A percentile compares a stretch with the other conserved stretches of the same genome.
phyloP scores from a whole-genome alignment of 2,329 filamentous ascomycete genomes.

The Didymella pomorum region DNA sequence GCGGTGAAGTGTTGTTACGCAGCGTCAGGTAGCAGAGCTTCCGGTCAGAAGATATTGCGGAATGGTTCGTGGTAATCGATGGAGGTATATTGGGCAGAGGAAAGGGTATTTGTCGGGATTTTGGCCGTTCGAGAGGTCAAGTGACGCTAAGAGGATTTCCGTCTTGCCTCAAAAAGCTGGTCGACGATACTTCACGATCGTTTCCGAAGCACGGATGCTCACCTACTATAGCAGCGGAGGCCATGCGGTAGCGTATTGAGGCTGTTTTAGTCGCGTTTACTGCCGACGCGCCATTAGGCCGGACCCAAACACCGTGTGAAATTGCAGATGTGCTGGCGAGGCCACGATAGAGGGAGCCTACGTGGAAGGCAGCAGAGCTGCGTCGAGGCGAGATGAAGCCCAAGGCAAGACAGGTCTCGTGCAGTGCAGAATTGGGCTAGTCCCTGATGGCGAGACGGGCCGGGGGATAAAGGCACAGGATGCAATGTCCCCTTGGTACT shows the following conservation, averaged over 20 bases:
- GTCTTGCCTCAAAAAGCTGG: slow-evolving; percentile 32
- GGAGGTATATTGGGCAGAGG: slow-evolving; percentile 20
- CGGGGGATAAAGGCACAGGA: slow-evolving; percentile 26
- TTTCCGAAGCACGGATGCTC: slow-evolving; percentile 35
- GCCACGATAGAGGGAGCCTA: slow-evolving; percentile 27
- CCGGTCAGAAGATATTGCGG: slow-evolving; percentile 19
- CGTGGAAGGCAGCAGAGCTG: slow-evolving; percentile 33
- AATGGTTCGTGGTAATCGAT: slow-evolving; percentile 18
- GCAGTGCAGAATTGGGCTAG: slow-evolving; percentile 42
- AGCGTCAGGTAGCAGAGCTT: slow-evolving; percentile 19
- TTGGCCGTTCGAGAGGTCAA: slow-evolving; percentile 34
- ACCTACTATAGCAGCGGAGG: slow-evolving; percentile 28
- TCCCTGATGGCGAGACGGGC: slow-evolving; percentile 36
- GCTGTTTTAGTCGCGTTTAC: slow-evolving; percentile 29
- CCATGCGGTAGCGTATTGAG: slow-evolving; percentile 33
- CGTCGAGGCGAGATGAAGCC: slow-evolving; percentile 33
- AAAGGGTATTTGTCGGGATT: slow-evolving; percentile 5
- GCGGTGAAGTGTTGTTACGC: slow-evolving; percentile 19
- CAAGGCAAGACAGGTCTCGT: slow-evolving; percentile 40
- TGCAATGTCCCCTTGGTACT: slow-evolving; percentile 8
- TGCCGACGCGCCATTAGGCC: slow-evolving; percentile 25
- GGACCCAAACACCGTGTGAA: slow-evolving; percentile 25
- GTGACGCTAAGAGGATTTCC: slow-evolving; percentile 39
- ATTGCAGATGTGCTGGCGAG: slow-evolving; percentile 30
- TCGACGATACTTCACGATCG: slow-evolving; percentile 30